Evolutionary conservation across 345 rosid species (phyloP).

Genomic region (Arabis alpina): DNA sequence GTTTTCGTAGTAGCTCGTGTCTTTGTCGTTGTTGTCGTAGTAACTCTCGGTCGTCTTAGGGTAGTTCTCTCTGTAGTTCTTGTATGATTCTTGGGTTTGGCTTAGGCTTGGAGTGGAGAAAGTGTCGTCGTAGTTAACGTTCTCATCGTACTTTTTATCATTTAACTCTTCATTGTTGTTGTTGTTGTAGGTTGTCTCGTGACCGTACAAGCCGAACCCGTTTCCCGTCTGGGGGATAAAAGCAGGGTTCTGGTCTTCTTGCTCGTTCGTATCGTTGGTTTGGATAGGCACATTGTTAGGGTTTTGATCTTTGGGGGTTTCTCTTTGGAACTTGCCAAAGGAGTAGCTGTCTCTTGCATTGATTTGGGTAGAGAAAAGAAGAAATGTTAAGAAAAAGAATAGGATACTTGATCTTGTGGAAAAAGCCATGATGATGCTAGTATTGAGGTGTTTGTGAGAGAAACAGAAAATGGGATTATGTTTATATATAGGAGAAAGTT

Average conservation of each 20-base stretch:
- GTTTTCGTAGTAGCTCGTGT: slow-evolving; percentile 22
- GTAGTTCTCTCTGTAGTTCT: slow-evolving; percentile 7
- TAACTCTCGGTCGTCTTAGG: slow-evolving; percentile 36
- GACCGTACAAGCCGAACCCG: slow-evolving; percentile 45
- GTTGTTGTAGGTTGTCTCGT: slow-evolving; percentile 40
- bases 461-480: slow-evolving; percentile 22
- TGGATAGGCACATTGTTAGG: slow-evolving; percentile 16
- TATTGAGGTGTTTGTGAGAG: slow-evolving; percentile 20
- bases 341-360: slow-evolving; percentile 42
- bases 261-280: slow-evolving; percentile 33
- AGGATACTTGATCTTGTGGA: slow-evolving; percentile 30
- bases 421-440: slow-evolving; percentile 38
- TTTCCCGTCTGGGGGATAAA: slow-evolving; percentile 34
- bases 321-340: slow-evolving; percentile 42
- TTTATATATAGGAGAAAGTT: slow-evolving; percentile 12
- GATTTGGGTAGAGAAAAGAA: slow-evolving; percentile 33
- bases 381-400: slow-evolving; percentile 30
- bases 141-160: slow-evolving; percentile 24
- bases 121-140: slow-evolving; percentile 34
- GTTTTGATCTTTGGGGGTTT: slow-evolving; percentile 12
- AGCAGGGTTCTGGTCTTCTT: slow-evolving; percentile 37
- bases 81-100: slow-evolving; percentile 38
- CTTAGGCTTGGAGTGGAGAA: slow-evolving; percentile 37
- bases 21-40: slow-evolving; percentile 22
- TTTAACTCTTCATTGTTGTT: slow-evolving; percentile 31